These are phyloP conservation scores for Scedosporium apiospermum DNA, from an alignment of 2,329 filamentous ascomycete genomes.

Conservation along the genomic window DNA sequence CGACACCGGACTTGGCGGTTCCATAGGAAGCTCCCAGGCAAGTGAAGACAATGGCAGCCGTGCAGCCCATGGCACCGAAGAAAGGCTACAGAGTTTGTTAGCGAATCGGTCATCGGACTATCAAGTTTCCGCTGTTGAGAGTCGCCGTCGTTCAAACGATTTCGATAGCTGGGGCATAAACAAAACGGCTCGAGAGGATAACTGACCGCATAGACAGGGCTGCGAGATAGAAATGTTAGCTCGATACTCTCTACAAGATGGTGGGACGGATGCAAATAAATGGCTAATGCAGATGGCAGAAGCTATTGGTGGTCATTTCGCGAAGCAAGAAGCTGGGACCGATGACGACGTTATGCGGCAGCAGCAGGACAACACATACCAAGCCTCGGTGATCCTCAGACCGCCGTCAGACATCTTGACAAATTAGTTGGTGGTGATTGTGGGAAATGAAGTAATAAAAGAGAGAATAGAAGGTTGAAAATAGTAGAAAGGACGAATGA, in stretches of 20 bases:
- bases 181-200: conserved; percentile 13
- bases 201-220: conserved; percentile 99
- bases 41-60: conserved; percentile 92
- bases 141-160: conserved; percentile 8
- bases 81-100: conserved; percentile 52
- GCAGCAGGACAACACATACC: conserved; percentile 48
- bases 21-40: conserved; percentile 96
- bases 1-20: conserved; percentile 97
- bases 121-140: conserved; percentile 8
- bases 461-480: conserved; percentile 8
- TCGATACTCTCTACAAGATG: conserved; percentile 26
- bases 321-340: background rate
- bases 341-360: conserved; percentile 12
- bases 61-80: conserved; percentile 97
- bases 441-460: conserved; percentile 12
- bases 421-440: conserved; percentile 18
- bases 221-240: conserved; percentile 35
- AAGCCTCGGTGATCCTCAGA: conserved; percentile 51
- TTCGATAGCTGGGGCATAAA: conserved; percentile 4
- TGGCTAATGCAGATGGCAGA: conserved; percentile 19
- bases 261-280: conserved; percentile 19
- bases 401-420: conserved; percentile 52
- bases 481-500: conserved; percentile 1
- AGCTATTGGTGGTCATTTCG: conserved; percentile 5
- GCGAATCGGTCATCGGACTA: conserved; percentile 14